Base-by-base conservation (phyloP, 306 rosid species). In the Medicago ruthenica region DNA sequence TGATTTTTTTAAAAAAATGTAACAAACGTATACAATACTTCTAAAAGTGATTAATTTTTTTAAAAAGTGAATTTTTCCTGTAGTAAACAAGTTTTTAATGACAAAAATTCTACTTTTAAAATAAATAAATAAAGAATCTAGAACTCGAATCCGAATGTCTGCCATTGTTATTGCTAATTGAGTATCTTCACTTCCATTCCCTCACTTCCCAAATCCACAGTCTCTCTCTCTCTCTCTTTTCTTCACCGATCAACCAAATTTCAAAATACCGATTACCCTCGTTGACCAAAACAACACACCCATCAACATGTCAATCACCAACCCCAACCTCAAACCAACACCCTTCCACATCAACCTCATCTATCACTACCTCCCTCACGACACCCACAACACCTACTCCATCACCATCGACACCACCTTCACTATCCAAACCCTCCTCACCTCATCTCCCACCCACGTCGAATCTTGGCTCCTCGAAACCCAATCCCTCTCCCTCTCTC, bases 391-490 rank as follows among this genome's bases (percentile, higher is more conserved):
- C 59, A 54, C 58, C 76, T 77, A 73, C 76, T 59, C 71, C 47
- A 81, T 81, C 8, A 20, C 67, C 2, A 13, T 85, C 81, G 54
- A 65, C 60, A 0, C 65, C 21, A 11, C 75, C 11, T 6, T 8
- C 54, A 42, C 27, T 11, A 76, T 82, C 48, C 71, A 13, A 4
- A 79, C 86, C 24, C 21, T 75, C 31, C 51, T 70, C 54, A 82
- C 86, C 21, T 7, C 55, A 0, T 6, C 15, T 10, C 78, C 83
- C 4, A 8, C 73, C 64, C 14, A 34, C 34, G 83, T 84, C 69
- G 69, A 77, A 11, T 3, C 60, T 0, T 84, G 85, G 85, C 8
- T 84, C 62, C 7, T 57, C 22, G 18, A 45, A 14, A 84, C 53
- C 55, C 17, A 45, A 13, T 73, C 51, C 39, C 15, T 1, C 14